Evolutionary conservation across 352 stramenopile genomes (phyloP), one percentile per base, ranked within the genome.

Genomic region (Phytophthora ramorum): DNA sequence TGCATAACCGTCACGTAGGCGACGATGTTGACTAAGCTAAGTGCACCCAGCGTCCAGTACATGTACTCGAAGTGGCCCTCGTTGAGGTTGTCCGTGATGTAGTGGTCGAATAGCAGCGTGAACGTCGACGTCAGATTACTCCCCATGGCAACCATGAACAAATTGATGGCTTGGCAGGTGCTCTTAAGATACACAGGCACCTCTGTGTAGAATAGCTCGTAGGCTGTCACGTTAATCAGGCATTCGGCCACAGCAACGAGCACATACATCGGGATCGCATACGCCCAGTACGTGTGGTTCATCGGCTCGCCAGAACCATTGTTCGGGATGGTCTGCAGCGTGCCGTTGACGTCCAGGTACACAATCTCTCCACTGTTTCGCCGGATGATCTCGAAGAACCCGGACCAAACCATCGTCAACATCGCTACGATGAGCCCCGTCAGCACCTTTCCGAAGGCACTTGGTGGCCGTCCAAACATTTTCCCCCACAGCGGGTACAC

Each of bases 1-100:
- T 91, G 74, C 88, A 96, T 96, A 26, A 95, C 81, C 13, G 78
- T 78, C 26, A 93, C 78, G 69, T 90, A 96, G 44, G 63, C 75
- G 24, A 87, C 38, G 22, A 92, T 82, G 69, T 96, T 96, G 26
- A 96, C 28, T 28, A 90, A 58, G 45, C 85, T 89, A 17, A 94
- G 61, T 17, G 70, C 79, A 8, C 85, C 88, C 9, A 96, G 76
- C 26, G 85, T 89, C 76, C 85, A 96, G 73, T 90, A 96, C 88
- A 96, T 96, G 83, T 95, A 94, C 83, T 96, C 88, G 63, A 96
- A 91, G 53, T 96, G 74, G 38, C 86, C 86, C 26, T 91, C 54
- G 60, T 96, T 93, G 32, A 96, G 76, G 49, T 88, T 67, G 24
- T 91, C 38, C n/a, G 73, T 72, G 58, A 95, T 92, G 55, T 80